Conservation (phyloP, 192 early-diverging fungal species). For the Umbelopsis sp. region DNA sequence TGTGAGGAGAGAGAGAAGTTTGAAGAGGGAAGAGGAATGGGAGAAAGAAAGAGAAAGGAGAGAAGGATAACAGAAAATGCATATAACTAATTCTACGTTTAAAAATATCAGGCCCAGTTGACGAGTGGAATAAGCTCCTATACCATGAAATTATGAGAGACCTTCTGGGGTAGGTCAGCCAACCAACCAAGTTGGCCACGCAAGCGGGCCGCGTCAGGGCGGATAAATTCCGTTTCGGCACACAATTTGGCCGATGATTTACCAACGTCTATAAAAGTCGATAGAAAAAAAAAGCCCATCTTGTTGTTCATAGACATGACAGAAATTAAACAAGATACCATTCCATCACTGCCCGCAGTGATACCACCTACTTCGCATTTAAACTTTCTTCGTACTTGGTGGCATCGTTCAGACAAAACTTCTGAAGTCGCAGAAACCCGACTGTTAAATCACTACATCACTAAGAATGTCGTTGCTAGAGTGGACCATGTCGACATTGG, state of each 20-base stretch:
- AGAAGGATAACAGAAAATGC: background rate
- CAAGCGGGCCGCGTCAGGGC: background rate
- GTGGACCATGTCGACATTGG: constrained; percentile 59
- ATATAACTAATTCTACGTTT: background rate
- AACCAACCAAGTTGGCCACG: background rate
- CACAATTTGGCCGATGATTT: background rate
- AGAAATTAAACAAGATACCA: constrained; percentile 10
- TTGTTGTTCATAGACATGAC: constrained; percentile 6
- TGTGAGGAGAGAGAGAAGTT: too few species aligned
- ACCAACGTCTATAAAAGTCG: background rate
- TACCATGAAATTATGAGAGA: constrained; percentile 36
- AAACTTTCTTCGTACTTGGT: constrained; percentile 43
- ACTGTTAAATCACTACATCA: constrained; percentile 46
- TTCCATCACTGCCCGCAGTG: constrained; percentile 29
- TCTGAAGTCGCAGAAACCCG: constrained; percentile 58
- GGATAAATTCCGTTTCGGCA: background rate
- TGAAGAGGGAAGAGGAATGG: too few species aligned
- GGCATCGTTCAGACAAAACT: constrained; percentile 40
- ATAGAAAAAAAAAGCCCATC: background rate
- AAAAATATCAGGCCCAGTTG: constrained; percentile 28
- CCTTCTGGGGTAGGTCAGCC: background rate
- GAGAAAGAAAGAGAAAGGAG: background rate
- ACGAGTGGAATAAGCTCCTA: constrained; percentile 37
- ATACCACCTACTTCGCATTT: constrained; percentile 40
- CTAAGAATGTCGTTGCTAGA: constrained; percentile 42